Evolutionary conservation across 1,284 basidiomycete genomes (phyloP), one percentile per base, ranked within the genome.

Genomic region (Amylostereum chailletii): DNA sequence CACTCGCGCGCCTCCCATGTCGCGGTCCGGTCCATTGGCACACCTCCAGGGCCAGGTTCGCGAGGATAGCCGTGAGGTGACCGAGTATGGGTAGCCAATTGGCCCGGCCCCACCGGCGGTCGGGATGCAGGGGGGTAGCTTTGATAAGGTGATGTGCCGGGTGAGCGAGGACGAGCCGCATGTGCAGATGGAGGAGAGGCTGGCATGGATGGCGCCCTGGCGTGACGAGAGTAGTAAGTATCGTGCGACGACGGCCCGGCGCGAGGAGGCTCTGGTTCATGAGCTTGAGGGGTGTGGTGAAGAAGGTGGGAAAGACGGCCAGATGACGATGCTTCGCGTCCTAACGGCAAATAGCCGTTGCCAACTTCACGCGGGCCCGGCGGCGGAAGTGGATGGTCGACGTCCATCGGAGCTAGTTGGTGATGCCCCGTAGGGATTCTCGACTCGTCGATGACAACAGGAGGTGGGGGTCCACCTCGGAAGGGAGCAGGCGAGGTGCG

Each of bases 331-430:
- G 42, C 27, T 37, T 37, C 36, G 36, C 36, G 36, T 8, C 36
- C 36, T n/a, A 37, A 37, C n/a, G 42, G 42, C 27, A 30, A 7
- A n/a, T 43, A 43, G 3, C 76, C 76, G 30, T 79, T 74, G 19
- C 62, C 62, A 3, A 58, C 58, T 2, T 79, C 81, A 27, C 78
- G 74, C 42, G 60, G 47, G 27, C 62, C 58, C 11, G 63, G 59
- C 2, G 60, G 59, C 48, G 70, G 60, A 6, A 76, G 75, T 8
- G 75, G 74, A n/a, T 82, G 75, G 50, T 92, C 88, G 4, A 88
- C 76, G 11, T 93, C 89, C 83, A 94, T 94, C 0, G 89, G 76
- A 1, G 87, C 90, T 26, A 94, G 71, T 1, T 80, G 84, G 0
- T 85, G 80, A 54, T 88, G 84, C 3, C 77, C 73, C 5, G 79